These are phyloP conservation scores for Oenanthe javanica DNA, from an alignment of 140 eudicot genomes.

Conservation along the genomic window DNA sequence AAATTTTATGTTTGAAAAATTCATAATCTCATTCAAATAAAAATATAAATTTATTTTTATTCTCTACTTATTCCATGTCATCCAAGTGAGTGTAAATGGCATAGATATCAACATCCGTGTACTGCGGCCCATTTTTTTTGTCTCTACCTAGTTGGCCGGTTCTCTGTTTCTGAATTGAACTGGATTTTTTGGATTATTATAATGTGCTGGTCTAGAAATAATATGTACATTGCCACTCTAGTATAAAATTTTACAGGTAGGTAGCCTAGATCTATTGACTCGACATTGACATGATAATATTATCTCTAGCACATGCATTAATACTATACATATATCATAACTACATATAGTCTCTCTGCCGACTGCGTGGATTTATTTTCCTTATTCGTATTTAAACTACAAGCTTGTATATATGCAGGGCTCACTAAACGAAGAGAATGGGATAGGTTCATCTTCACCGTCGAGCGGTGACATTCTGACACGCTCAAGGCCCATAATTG, in stretches of 20 bases:
- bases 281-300: background rate
- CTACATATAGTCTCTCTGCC: background rate
- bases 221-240: no score
- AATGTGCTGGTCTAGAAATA: background rate
- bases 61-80: no score
- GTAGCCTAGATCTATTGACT: constrained; percentile 1
- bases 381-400: no score
- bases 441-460: constrained; percentile 69
- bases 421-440: constrained; percentile 49
- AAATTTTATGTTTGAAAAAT: no score
- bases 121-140: background rate
- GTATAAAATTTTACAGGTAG: background rate
- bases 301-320: background rate
- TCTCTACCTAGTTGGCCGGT: background rate
- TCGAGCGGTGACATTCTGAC: constrained; percentile 52
- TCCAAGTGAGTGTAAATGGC: no score
- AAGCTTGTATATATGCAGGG: constrained; percentile 27
- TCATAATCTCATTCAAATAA: no score
- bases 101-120: constrained; percentile 2
- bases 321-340: background rate
- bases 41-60: no score
- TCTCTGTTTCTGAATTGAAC: background rate
- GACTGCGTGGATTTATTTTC: background rate
- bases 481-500: constrained; percentile 57
- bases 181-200: background rate